These are phyloP conservation scores for Ceratobasidium sp. DNA, from an alignment of 1,284 basidiomycete genomes.

Conservation along the genomic window DNA sequence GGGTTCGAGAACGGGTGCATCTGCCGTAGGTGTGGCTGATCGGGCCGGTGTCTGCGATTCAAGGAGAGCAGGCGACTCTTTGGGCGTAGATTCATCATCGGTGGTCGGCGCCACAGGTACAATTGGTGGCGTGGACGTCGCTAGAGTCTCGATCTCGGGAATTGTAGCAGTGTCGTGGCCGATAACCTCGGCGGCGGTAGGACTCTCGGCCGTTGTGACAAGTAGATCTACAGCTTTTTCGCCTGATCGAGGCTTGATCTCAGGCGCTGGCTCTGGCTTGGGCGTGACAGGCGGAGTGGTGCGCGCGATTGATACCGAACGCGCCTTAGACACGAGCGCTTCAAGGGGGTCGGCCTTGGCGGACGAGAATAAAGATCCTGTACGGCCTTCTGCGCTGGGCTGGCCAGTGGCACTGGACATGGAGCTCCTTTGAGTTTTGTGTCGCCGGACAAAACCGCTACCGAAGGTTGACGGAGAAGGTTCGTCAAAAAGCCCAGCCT, in stretches of 20 bases:
- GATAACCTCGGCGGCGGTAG: not conserved
- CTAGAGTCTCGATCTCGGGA: not conserved
- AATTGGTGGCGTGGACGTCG: not conserved
- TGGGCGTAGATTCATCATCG: conserved; percentile 29
- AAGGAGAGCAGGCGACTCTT: conserved; percentile 19
- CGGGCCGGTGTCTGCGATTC: conserved; percentile 19
- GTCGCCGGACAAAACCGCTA: conserved; percentile 21
- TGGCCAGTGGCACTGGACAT: not conserved
- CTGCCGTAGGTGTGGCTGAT: conserved; percentile 23
- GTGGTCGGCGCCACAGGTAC: not conserved
- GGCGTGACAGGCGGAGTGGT: conserved; percentile 15
- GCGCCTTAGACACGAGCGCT: conserved; percentile 39
- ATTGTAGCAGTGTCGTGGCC: not conserved
- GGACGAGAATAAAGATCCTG: conserved; percentile 25
- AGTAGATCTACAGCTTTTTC: conserved; percentile 17
- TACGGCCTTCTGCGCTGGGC: conserved; percentile 5
- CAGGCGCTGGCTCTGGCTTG: conserved; percentile 4
- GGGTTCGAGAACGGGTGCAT: conserved; percentile 10
- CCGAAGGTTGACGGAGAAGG: conserved; percentile 5
- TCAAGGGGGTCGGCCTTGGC: conserved; percentile 31
- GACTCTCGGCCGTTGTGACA: not conserved
- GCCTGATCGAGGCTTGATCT: not conserved
- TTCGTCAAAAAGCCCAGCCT: conserved; percentile 36
- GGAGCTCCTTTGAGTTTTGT: conserved; percentile 29
- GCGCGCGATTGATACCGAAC: conserved; percentile 26